phyloP scores from a whole-genome alignment of 768 basidiomycete species.

The Mycena belliarum region DNA sequence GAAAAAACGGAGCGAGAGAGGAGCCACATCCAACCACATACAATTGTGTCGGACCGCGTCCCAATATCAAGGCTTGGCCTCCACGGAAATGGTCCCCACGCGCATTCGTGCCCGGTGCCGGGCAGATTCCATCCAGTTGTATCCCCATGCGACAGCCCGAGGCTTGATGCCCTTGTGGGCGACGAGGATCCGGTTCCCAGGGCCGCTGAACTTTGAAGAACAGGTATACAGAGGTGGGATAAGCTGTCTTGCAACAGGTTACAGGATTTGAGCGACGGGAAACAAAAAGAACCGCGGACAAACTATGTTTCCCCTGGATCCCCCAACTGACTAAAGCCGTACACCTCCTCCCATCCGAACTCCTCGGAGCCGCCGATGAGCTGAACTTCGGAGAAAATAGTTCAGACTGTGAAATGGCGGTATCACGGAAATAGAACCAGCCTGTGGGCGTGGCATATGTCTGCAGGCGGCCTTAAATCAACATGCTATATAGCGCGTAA shows the following conservation, averaged over 20 bases:
- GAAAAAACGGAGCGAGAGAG: too few species aligned
- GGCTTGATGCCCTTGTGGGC: conserved; percentile 49
- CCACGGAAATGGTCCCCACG: conserved; percentile 41
- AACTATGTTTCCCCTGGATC: conserved; percentile 44
- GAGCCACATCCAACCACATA: too few species aligned
- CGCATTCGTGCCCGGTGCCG: conserved; percentile 37
- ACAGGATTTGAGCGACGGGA: too few species aligned
- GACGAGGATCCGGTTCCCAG: too few species aligned
- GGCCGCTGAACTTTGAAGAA: too few species aligned
- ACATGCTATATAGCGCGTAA: not conserved
- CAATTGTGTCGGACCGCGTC: conserved; percentile 36
- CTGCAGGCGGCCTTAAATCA: conserved; percentile 19
- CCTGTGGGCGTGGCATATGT: conserved; percentile 43
- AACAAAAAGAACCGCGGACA: conserved; percentile 1
- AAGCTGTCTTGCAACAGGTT: too few species aligned
- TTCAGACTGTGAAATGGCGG: not conserved
- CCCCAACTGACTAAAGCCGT: conserved; percentile 55
- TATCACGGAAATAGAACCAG: conserved; percentile 44
- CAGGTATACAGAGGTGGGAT: too few species aligned
- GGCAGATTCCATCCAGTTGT: conserved; percentile 45
- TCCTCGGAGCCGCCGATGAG: conserved; percentile 43
- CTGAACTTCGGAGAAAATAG: conserved; percentile 37
- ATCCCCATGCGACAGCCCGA: conserved; percentile 52
- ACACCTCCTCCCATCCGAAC: conserved; percentile 41
- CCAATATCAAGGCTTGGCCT: conserved; percentile 42